A percentile compares a stretch with the other conserved stretches of the same genome.
Conservation (phyloP, 1,284 basidiomycete genomes). For the Phellopilus nigrolimitatus region DNA sequence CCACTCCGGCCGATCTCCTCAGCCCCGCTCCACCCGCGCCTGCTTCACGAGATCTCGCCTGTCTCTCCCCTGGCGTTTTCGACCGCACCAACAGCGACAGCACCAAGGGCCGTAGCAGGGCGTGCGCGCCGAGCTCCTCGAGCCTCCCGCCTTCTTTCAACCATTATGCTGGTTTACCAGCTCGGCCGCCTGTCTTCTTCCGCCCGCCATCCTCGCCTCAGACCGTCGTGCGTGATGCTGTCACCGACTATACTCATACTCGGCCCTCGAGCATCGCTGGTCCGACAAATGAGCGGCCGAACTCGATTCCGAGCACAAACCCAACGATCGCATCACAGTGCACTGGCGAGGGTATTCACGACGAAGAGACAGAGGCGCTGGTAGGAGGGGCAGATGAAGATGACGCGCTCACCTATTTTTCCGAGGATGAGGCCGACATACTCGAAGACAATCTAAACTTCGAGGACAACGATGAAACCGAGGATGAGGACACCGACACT, state of each 20-base stretch:
- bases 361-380: not conserved
- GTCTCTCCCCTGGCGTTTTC: conserved; percentile 1
- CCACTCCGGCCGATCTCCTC: no score
- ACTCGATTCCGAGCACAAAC: not conserved
- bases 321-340: not conserved
- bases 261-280: not conserved
- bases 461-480: not conserved
- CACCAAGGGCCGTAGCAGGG: no score
- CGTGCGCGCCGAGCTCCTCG: not conserved
- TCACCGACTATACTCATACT: no score
- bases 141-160: not conserved
- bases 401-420: not conserved
- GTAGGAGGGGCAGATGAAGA: not conserved
- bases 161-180: no score
- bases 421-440: not conserved
- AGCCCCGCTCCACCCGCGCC: not conserved
- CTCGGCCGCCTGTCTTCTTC: no score
- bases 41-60: not conserved
- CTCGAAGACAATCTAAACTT: not conserved
- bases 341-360: not conserved
- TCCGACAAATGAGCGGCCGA: not conserved
- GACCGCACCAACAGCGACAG: not conserved
- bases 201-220: no score
- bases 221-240: no score
- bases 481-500: not conserved